Conservation (phyloP, 164 flowering plant genomes). For the Brasenia schreberi region DNA sequence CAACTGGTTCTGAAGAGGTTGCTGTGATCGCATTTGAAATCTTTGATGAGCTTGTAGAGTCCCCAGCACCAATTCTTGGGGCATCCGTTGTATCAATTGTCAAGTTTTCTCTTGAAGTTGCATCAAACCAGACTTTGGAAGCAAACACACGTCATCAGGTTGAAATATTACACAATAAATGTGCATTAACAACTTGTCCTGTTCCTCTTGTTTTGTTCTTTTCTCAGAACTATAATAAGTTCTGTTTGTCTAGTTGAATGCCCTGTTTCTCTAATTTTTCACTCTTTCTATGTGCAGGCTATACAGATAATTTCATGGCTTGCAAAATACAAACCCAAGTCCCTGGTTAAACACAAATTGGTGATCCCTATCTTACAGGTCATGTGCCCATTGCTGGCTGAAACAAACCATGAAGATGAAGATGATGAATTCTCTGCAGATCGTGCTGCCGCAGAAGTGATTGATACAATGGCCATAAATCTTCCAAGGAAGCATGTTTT, state of each 20-base stretch:
- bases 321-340: slow-evolving; percentile 70
- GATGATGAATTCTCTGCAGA: slow-evolving; percentile 81
- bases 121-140: slow-evolving; percentile 74
- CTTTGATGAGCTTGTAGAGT: slow-evolving; percentile 94
- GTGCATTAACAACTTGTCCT: not conserved
- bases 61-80: slow-evolving; percentile 96
- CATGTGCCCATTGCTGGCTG: slow-evolving; percentile 89
- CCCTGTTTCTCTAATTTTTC: not conserved
- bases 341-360: slow-evolving; percentile 84
- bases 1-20: slow-evolving; percentile 88
- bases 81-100: slow-evolving; percentile 86
- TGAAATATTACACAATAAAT: slow-evolving; percentile 4
- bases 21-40: slow-evolving; percentile 92
- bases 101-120: slow-evolving; percentile 96
- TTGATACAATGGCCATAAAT: slow-evolving; percentile 83
- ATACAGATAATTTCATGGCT: slow-evolving; percentile 96
- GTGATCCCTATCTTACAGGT: slow-evolving; percentile 79
- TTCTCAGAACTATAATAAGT: not conserved
- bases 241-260: slow-evolving; percentile 7
- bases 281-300: slow-evolving; percentile 41
- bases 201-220: not conserved
- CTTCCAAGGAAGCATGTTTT: slow-evolving; percentile 73
- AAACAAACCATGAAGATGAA: slow-evolving; percentile 51
- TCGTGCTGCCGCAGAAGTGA: slow-evolving; percentile 96
- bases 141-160: slow-evolving; percentile 90